Evolutionary conservation across 1,139 yeast species (phyloP), one percentile per base, ranked within the genome.

Genomic region (Saccharomyces hybrid): DNA sequence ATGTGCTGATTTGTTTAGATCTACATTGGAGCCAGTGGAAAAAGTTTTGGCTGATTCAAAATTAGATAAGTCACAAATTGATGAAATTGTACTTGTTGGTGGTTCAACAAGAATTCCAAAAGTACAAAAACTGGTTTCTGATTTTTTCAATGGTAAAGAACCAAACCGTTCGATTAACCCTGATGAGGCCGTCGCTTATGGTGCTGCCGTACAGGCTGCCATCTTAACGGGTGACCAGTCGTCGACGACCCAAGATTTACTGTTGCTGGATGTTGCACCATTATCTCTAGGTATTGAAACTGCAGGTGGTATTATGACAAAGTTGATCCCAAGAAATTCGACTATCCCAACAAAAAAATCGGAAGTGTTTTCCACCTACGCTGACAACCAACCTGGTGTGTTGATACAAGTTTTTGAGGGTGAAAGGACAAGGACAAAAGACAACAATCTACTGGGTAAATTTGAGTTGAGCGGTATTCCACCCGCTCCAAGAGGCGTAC

Each of bases 401-500:
- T 80, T 89, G 75, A 91, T 91, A 75, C 97, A 90, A 79, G 97
- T 91, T 58, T 91, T 77, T 72, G 97, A 91, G 78, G 98, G 98
- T 81, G 98, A 91, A 79, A 88, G 98, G 78, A 87, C 97, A 57
- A 81, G 88, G 79, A 89, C 95, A 61, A 88, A 88, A 78, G 97
- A 91, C 77, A 91, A 91, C 82, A 91, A 91, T 78, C 78, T 86
- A 71, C 82, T 91, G 67, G 98, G 98, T 76, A 91, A 91, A 79
- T 91, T 91, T 73, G 97, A 91, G 75, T 83, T 91, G 68, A 80
- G 90, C 59, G 96, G 96, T 73, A 91, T 91, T 64, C 97, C 98
- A 70, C 96, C 98, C 63, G 95, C 97, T 56, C 97, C 97, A 77
- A 88, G 97, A 79, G 98, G 98, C 78, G 93, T 86, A 62, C 97